A percentile compares a stretch with the other conserved stretches of the same genome.
Evolutionary conservation across 768 basidiomycete genomes (phyloP).

Genomic region (Amanita inopinata): DNA sequence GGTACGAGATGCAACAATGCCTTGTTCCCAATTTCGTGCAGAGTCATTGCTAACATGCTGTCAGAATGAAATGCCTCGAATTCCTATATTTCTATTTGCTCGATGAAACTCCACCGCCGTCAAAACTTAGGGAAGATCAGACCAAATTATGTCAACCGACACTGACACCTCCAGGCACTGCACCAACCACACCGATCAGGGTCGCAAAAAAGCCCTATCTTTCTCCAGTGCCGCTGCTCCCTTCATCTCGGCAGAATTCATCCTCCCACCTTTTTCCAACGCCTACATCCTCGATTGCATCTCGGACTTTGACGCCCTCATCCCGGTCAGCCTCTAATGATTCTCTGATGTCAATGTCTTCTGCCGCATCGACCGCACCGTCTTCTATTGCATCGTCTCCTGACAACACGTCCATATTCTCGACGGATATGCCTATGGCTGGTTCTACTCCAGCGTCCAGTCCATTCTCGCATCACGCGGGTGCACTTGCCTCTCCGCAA

Average conservation of each 20-base stretch:
- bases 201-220: conserved; percentile 28
- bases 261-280: conserved; percentile 19
- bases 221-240: conserved; percentile 24
- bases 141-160: conserved; percentile 11
- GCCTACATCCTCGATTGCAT: conserved; percentile 15
- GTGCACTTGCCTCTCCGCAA: conserved; percentile 4
- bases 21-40: not conserved
- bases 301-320: conserved; percentile 18
- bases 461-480: not conserved
- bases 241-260: conserved; percentile 30
- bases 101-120: conserved; percentile 50
- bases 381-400: conserved; percentile 31
- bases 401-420: conserved; percentile 25
- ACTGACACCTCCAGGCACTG: conserved; percentile 26
- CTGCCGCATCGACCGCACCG: conserved; percentile 31
- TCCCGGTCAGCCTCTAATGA: conserved; percentile 28
- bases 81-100: conserved; percentile 92
- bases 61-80: conserved; percentile 92
- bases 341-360: conserved; percentile 21
- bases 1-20: too few relatives aligned
- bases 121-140: conserved; percentile 11
- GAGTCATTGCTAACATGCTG: not conserved
- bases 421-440: conserved; percentile 22
- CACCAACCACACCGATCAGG: conserved; percentile 31
- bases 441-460: conserved; percentile 2